These are phyloP conservation scores for Chlamydomonas incerta DNA, from an alignment of 139 green algal genomes.

Conservation along the genomic window DNA sequence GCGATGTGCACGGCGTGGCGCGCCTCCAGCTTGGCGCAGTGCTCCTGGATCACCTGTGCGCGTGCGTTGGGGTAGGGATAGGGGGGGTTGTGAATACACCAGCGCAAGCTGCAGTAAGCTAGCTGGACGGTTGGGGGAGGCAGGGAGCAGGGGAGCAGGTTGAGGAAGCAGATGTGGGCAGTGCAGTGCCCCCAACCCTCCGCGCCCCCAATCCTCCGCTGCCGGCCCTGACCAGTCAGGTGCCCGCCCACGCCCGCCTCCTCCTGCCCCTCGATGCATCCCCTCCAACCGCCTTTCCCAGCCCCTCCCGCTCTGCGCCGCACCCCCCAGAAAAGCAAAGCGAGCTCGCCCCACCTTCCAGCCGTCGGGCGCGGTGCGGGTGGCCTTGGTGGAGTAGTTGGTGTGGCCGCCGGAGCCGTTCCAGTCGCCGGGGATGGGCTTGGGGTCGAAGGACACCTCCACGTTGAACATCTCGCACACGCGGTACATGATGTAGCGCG, in stretches of 20 bases:
- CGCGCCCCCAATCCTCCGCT: too few relatives aligned
- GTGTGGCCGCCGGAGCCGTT: constrained; percentile 96
- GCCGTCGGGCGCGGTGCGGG: constrained; percentile 72
- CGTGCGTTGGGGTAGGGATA: too few relatives aligned
- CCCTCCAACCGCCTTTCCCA: too few relatives aligned
- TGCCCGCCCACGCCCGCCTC: too few relatives aligned
- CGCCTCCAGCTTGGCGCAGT: constrained; percentile 92
- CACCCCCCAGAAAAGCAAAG: too few relatives aligned
- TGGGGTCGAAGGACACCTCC: constrained; percentile 94
- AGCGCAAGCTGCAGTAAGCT: too few relatives aligned
- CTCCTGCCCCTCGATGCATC: too few relatives aligned
- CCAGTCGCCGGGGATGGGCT: constrained; percentile 98
- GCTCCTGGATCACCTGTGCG: constrained; percentile 87
- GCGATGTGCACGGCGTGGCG: constrained; percentile 73
- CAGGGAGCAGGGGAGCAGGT: not conserved
- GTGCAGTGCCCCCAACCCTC: too few relatives aligned
- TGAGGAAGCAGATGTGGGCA: not conserved
- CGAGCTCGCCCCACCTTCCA: constrained; percentile 71
- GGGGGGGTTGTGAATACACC: too few relatives aligned
- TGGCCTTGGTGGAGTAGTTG: constrained; percentile 97
- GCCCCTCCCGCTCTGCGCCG: too few relatives aligned
- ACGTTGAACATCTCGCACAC: constrained; percentile 94
- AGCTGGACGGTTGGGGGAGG: not conserved
- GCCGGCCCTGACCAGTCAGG: too few relatives aligned
- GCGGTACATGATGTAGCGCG: constrained; percentile 93